These are phyloP conservation scores for Penicillium goetzii DNA, from an alignment of 495 filamentous ascomycete genomes.

Conservation along the genomic window DNA sequence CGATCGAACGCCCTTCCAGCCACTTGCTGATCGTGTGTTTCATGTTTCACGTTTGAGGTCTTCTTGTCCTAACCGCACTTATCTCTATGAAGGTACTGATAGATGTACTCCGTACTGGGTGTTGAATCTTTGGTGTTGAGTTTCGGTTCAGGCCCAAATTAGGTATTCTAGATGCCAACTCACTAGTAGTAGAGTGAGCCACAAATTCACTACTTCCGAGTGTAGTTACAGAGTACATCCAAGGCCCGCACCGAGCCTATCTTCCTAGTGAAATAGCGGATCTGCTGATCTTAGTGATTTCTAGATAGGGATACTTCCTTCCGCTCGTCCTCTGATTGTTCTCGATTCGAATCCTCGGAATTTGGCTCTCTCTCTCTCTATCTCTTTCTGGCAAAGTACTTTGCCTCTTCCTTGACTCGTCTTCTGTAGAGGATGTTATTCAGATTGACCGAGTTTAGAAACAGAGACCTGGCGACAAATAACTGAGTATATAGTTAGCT, in stretches of 20 bases:
- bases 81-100: neutral
- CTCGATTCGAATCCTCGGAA: no score
- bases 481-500: no score
- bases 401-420: no score
- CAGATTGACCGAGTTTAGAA: no score
- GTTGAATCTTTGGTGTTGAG: neutral
- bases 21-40: slow-evolving; percentile 23
- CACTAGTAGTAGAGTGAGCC: neutral
- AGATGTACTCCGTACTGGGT: neutral
- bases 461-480: no score
- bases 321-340: no score
- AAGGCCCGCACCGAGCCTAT: neutral
- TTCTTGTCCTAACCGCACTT: neutral
- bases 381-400: no score
- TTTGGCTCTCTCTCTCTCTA: no score
- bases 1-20: slow-evolving; percentile 21
- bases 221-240: neutral
- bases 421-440: no score
- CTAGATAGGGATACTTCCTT: no score
- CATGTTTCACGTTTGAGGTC: neutral
- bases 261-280: neutral
- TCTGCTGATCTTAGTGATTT: no score
- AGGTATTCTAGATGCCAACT: neutral
- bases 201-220: neutral
- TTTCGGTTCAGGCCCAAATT: neutral